Evolutionary conservation across 1,284 basidiomycete species (phyloP).

Genomic region (Moesziomyces parantarcticus): DNA sequence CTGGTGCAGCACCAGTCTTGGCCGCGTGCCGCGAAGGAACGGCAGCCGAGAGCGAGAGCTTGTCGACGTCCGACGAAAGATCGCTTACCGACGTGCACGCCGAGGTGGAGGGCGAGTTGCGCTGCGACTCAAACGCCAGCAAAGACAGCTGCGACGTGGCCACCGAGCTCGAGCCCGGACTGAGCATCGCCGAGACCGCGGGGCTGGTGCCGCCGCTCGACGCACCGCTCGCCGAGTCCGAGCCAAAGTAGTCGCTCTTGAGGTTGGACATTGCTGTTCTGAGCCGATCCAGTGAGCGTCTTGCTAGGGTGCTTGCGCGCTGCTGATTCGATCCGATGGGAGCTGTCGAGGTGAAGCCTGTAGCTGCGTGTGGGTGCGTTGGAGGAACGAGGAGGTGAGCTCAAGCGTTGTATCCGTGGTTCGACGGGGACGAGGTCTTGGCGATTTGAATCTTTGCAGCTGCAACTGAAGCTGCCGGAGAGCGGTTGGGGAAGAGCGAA

Average conservation of each 20-base stretch:
- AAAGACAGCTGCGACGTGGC: constrained; percentile 37
- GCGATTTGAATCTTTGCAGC: too few species aligned
- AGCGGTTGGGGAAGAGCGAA: too few species aligned
- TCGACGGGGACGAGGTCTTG: too few species aligned
- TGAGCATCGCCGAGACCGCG: constrained; percentile 22
- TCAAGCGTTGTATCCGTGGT: too few species aligned
- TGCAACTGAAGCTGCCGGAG: too few species aligned
- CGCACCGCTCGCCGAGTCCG: constrained; percentile 18
- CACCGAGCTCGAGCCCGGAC: constrained; percentile 31
- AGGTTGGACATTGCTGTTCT: constrained; percentile 10
- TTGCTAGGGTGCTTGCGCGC: too few species aligned
- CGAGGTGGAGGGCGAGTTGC: constrained; percentile 35
- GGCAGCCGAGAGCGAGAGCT: constrained; percentile 18
- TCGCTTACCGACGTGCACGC: constrained; percentile 49
- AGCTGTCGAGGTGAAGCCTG: too few species aligned
- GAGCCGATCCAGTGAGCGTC: too few species aligned
- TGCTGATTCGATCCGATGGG: too few species aligned
- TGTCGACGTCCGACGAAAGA: constrained; percentile 27
- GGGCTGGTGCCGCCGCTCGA: constrained; percentile 39
- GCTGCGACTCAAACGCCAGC: constrained; percentile 21
- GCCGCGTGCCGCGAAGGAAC: neutral
- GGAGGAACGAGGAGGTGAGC: too few species aligned
- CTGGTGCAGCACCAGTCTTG: neutral
- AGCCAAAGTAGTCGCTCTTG: constrained; percentile 40
- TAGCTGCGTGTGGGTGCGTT: too few species aligned